Conservation (phyloP, 768 basidiomycete genomes). For the Serpula lacrymans region DNA sequence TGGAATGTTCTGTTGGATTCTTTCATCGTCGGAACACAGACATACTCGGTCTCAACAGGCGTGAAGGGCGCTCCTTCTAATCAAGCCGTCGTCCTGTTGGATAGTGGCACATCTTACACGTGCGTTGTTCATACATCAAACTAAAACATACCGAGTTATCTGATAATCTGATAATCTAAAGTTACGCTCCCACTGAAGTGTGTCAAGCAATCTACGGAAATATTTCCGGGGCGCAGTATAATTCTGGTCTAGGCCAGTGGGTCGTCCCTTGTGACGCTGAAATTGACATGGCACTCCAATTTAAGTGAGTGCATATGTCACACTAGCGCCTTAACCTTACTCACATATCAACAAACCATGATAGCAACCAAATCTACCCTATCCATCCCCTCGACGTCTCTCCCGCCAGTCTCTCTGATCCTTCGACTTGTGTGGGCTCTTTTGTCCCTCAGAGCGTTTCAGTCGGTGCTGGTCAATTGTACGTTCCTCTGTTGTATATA, state of each 20-base stretch:
- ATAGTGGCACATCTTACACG: constrained; percentile 83
- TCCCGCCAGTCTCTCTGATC: constrained; percentile 42
- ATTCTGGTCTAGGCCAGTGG: constrained; percentile 58
- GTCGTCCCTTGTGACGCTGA: constrained; percentile 69
- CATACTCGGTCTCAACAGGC: constrained; percentile 48
- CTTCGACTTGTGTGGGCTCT: constrained; percentile 63
- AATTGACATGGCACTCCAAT: constrained; percentile 76
- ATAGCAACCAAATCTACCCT: constrained; percentile 70
- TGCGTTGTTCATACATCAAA: constrained; percentile 30
- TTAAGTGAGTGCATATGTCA: constrained; percentile 49
- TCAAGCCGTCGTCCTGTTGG: constrained; percentile 72
- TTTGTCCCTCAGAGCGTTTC: constrained; percentile 64
- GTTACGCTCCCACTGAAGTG: constrained; percentile 66
- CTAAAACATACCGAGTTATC: constrained; percentile 2
- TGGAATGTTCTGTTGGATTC: constrained; percentile 81
- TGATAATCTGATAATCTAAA: constrained; percentile 23
- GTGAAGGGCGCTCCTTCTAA: constrained; percentile 59
- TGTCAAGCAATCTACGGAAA: constrained; percentile 68
- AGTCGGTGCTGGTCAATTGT: constrained; percentile 68
- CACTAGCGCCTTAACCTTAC: constrained; percentile 9
- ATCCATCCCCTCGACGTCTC: constrained; percentile 78
- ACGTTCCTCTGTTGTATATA: constrained; percentile 22
- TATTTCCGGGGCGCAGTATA: constrained; percentile 60
- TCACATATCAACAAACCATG: constrained; percentile 3
- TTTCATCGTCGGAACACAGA: constrained; percentile 54